These are phyloP conservation scores for Pilatotrama ljubarskyi DNA, from an alignment of 768 basidiomycete genomes.

Conservation along the genomic window DNA sequence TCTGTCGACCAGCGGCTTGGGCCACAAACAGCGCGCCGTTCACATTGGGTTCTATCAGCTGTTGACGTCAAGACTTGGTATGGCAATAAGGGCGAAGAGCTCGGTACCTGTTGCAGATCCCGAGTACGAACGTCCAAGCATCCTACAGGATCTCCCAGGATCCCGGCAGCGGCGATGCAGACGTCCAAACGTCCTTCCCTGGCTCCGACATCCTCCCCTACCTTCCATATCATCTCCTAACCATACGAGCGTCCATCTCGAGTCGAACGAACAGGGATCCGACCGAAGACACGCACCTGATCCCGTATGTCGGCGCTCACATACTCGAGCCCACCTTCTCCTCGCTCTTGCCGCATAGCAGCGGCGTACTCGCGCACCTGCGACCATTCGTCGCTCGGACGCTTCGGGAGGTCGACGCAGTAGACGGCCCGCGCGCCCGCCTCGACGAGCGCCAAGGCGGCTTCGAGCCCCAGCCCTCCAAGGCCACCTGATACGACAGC, in stretches of 20 bases:
- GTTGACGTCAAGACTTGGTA: neutral
- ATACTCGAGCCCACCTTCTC: conserved; percentile 52
- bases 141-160: conserved; percentile 50
- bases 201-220: conserved; percentile 57
- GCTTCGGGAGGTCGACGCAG: conserved; percentile 59
- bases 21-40: conserved; percentile 39
- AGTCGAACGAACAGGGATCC: conserved; percentile 21
- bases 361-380: conserved; percentile 47
- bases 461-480: conserved; percentile 72
- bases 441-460: conserved; percentile 72
- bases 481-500: conserved; percentile 40
- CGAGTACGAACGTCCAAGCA: conserved; percentile 63
- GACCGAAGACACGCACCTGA: conserved; percentile 43
- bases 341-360: conserved; percentile 15
- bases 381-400: conserved; percentile 57
- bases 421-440: conserved; percentile 68
- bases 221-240: conserved; percentile 44
- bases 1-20: conserved; percentile 37
- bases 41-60: conserved; percentile 67
- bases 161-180: conserved; percentile 75
- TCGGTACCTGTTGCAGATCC: conserved; percentile 56
- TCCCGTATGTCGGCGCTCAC: conserved; percentile 62
- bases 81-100: too few relatives aligned
- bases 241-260: too few relatives aligned
- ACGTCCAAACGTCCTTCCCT: conserved; percentile 70